These are phyloP conservation scores for Acidiella bohemica DNA, from an alignment of 495 filamentous ascomycete genomes.

Conservation along the genomic window DNA sequence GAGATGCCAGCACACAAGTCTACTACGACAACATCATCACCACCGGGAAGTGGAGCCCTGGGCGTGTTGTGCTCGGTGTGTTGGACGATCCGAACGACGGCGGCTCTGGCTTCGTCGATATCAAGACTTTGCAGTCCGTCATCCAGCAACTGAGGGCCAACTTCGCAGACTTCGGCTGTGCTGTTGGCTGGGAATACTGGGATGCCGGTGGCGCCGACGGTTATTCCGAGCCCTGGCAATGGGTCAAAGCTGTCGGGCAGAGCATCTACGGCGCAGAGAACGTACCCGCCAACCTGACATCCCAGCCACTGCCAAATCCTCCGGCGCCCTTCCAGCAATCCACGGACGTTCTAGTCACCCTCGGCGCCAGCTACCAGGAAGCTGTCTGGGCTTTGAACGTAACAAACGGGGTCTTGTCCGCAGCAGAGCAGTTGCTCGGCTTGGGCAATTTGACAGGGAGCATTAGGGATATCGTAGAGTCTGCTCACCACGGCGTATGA, in stretches of 20 bases:
- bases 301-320: neutral
- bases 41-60: slow-evolving; percentile 44
- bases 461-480: too few relatives aligned
- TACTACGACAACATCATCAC: slow-evolving; percentile 52
- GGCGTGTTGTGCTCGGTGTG: slow-evolving; percentile 57
- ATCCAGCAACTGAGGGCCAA: slow-evolving; percentile 35
- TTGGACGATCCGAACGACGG: slow-evolving; percentile 52
- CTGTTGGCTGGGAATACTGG: slow-evolving; percentile 75
- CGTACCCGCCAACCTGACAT: neutral
- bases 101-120: slow-evolving; percentile 37
- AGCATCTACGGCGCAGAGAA: neutral
- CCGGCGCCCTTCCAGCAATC: neutral
- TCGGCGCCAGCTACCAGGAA: neutral
- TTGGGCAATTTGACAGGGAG: too few relatives aligned
- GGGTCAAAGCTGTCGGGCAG: slow-evolving; percentile 26
- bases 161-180: slow-evolving; percentile 58
- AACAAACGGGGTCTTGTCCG: neutral
- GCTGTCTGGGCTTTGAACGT: slow-evolving; percentile 1
- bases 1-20: slow-evolving; percentile 42
- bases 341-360: neutral
- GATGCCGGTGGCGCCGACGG: slow-evolving; percentile 41
- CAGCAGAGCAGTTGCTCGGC: slow-evolving; percentile 1
- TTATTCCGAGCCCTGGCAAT: slow-evolving; percentile 47
- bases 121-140: slow-evolving; percentile 19
- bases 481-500: too few relatives aligned